Evolutionary conservation across 202 grass and related monocot species (phyloP).

Genomic region (Bolboschoenoplectus hybrid): DNA sequence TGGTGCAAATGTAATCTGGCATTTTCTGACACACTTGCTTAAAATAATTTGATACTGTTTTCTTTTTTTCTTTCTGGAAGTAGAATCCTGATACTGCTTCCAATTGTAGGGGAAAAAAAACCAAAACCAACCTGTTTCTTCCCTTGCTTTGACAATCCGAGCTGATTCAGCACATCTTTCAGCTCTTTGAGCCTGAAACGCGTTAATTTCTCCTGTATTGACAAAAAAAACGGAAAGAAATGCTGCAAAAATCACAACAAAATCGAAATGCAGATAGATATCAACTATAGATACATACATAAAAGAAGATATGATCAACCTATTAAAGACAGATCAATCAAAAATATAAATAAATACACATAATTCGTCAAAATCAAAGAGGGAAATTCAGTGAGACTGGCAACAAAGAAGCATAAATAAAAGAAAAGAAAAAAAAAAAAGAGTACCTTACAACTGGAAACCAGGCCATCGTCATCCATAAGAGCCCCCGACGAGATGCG

Average conservation of each 20-base stretch:
- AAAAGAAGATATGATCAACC: background rate
- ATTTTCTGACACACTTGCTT: background rate
- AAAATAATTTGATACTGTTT: background rate
- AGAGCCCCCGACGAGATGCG: background rate
- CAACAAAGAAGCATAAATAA: no score
- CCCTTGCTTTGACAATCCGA: slow-evolving; percentile 71
- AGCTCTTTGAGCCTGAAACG: slow-evolving; percentile 82
- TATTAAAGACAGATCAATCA: background rate
- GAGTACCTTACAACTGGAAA: slow-evolving; percentile 30
- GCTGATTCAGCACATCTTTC: slow-evolving; percentile 73
- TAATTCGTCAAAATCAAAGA: slow-evolving; percentile 4
- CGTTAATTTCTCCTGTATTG: slow-evolving; percentile 57
- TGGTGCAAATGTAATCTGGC: background rate
- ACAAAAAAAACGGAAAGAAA: background rate
- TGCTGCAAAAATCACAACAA: background rate
- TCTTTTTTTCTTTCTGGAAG: background rate
- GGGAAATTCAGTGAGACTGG: background rate
- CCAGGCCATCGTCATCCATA: background rate
- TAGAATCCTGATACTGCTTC: background rate
- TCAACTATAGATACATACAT: background rate
- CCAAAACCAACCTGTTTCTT: slow-evolving; percentile 72
- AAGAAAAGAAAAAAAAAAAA: background rate
- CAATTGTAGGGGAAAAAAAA: background rate
- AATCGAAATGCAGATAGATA: slow-evolving; percentile 18
- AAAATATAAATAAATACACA: background rate